Evolutionary conservation across 352 stramenopile genomes (phyloP).

Genomic region (Phytophthora citrophthora): DNA sequence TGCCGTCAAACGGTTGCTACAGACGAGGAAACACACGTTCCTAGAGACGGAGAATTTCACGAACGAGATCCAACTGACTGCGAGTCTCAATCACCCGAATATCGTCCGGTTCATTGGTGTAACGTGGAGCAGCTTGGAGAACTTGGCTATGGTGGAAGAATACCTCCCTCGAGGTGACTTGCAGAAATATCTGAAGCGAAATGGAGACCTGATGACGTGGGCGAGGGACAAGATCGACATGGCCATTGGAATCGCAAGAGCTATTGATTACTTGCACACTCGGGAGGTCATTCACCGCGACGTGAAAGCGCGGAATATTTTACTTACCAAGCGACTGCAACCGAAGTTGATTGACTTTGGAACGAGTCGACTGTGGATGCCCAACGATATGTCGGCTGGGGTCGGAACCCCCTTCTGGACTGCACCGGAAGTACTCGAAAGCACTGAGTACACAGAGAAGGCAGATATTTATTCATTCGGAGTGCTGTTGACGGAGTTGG

Average conservation of each 20-base stretch:
- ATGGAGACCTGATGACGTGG: conserved; percentile 42
- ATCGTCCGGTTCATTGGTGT: conserved; percentile 58
- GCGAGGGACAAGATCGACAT: conserved; percentile 44
- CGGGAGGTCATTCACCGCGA: conserved; percentile 73
- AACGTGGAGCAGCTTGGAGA: conserved; percentile 53
- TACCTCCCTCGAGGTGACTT: conserved; percentile 59
- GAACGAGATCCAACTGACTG: conserved; percentile 56
- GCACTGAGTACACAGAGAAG: conserved; percentile 59
- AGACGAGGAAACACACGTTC: conserved; percentile 46
- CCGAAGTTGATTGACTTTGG: conserved; percentile 60
- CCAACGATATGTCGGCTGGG: conserved; percentile 43
- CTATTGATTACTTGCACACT: conserved; percentile 47
- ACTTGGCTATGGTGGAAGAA: conserved; percentile 59
- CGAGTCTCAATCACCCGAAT: conserved; percentile 51
- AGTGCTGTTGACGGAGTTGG: conserved; percentile 56
- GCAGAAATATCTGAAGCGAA: conserved; percentile 42
- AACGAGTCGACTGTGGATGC: conserved; percentile 26
- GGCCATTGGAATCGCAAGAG: conserved; percentile 43
- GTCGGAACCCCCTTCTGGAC: conserved; percentile 69
- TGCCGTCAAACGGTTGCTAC: conserved; percentile 58
- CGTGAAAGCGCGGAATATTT: conserved; percentile 81
- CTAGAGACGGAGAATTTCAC: conserved; percentile 50
- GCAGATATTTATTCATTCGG: conserved; percentile 84
- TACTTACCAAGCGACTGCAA: conserved; percentile 52
- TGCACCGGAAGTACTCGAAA: conserved; percentile 70